These are phyloP conservation scores for Quercus phellos DNA, from an alignment of 331 rosid species.

Conservation along the genomic window DNA sequence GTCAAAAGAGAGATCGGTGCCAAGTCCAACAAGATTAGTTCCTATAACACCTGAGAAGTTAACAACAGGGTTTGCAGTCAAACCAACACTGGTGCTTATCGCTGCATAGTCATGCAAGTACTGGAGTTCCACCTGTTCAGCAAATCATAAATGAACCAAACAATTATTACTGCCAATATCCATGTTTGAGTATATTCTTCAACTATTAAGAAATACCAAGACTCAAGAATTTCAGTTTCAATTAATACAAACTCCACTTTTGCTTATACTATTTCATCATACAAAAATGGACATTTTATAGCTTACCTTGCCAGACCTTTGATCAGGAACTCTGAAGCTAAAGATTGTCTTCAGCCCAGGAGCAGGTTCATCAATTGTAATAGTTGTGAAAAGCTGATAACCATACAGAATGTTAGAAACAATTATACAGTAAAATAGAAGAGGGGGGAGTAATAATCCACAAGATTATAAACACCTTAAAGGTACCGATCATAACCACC, in stretches of 20 bases:
- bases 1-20: slow-evolving; percentile 74
- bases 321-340: slow-evolving; percentile 76
- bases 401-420: neutral
- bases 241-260: neutral
- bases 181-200: neutral
- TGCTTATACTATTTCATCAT: neutral
- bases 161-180: neutral
- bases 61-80: slow-evolving; percentile 78
- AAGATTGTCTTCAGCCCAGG: slow-evolving; percentile 80
- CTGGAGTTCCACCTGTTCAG: slow-evolving; percentile 71
- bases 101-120: slow-evolving; percentile 82
- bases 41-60: slow-evolving; percentile 83
- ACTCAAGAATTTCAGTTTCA: neutral
- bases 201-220: neutral
- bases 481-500: too few relatives aligned
- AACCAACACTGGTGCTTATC: slow-evolving; percentile 67
- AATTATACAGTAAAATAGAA: neutral
- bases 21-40: slow-evolving; percentile 55
- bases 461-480: too few relatives aligned
- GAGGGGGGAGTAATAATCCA: neutral
- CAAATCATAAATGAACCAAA: neutral
- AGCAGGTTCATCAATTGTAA: slow-evolving; percentile 66
- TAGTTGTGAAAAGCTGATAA: slow-evolving; percentile 61
- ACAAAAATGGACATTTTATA: neutral
- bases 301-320: slow-evolving; percentile 88